Conservation (phyloP, 257 asterid genomes). For the Capsicum rhomboideum region DNA sequence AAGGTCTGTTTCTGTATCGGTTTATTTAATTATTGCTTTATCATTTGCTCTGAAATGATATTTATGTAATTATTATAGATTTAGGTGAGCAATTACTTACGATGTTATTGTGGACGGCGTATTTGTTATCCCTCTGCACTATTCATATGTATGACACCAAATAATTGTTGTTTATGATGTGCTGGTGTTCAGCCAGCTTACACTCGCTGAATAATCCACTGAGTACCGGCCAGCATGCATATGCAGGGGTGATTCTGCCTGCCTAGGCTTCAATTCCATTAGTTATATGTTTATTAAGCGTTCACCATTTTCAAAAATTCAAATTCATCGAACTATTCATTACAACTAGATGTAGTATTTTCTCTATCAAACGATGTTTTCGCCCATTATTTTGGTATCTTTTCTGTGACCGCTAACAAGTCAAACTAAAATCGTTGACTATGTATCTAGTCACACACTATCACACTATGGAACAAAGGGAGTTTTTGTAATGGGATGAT, state of each 20-base stretch:
- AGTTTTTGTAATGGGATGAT: not conserved
- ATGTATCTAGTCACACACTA: not conserved
- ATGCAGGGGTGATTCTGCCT: not conserved
- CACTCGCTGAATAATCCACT: not conserved
- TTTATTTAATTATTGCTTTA: not conserved
- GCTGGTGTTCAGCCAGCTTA: not conserved
- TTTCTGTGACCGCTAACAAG: not conserved
- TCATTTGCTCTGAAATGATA: not conserved
- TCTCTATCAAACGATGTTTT: not conserved
- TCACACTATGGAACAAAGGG: not conserved
- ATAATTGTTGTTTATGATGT: not conserved
- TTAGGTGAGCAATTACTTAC: not conserved
- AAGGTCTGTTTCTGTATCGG: slow-evolving; percentile 7
- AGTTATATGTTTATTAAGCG: not conserved
- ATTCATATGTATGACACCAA: not conserved
- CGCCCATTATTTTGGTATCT: not conserved
- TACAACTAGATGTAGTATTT: not conserved
- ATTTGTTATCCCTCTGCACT: not conserved
- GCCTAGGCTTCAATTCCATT: not conserved
- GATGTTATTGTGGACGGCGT: not conserved
- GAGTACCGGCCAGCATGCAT: not conserved
- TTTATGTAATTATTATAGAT: not conserved
- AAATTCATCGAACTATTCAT: not conserved
- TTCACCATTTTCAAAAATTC: not conserved
- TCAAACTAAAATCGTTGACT: not conserved